phyloP scores from a whole-genome alignment of 2,329 filamentous ascomycete species.

The Epichloe baconii region DNA sequence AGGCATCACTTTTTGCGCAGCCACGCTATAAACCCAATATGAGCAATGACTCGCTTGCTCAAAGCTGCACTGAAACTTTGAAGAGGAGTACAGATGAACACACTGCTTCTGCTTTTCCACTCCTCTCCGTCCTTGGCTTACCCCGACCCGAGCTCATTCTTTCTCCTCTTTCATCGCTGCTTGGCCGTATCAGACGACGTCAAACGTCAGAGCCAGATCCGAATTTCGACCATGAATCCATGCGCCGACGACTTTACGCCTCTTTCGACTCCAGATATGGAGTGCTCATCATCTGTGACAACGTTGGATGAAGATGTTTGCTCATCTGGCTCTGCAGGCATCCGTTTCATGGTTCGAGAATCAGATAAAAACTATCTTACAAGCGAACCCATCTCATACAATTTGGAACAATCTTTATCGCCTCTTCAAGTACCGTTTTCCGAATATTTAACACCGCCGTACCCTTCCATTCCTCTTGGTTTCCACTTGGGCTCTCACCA shows the following conservation, averaged over 20 bases:
- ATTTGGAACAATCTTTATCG: background rate
- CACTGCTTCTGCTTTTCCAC: background rate
- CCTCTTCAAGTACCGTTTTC: background rate
- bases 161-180: background rate
- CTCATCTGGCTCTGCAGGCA: background rate
- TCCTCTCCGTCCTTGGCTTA: background rate
- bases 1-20: background rate
- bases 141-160: background rate
- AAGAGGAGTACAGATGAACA: background rate
- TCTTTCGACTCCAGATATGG: background rate
- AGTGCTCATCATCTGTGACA: background rate
- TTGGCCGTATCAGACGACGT: background rate
- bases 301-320: background rate
- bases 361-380: background rate
- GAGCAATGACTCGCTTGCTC: background rate
- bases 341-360: background rate
- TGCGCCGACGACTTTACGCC: conserved; percentile 5
- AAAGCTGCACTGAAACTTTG: background rate
- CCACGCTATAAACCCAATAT: background rate
- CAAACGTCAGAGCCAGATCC: background rate
- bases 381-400: background rate
- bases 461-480: background rate
- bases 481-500: background rate
- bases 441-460: background rate
- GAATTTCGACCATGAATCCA: conserved; percentile 2